Base-by-base conservation (phyloP, 352 stramenopile species). In the Pythium chondricola region DNA sequence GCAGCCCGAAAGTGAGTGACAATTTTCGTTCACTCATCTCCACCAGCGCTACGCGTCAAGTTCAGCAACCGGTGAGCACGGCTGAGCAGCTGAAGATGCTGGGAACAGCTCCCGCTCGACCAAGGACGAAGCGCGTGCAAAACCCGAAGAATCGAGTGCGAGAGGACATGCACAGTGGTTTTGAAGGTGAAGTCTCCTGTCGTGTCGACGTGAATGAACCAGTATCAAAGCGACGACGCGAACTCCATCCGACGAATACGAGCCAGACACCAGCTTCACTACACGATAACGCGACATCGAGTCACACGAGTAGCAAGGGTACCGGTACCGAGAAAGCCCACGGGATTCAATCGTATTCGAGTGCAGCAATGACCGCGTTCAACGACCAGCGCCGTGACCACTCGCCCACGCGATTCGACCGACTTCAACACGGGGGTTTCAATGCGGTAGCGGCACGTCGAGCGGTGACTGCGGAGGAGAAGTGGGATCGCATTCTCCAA, bases 1-100 rank as follows among this genome's bases (percentile, higher is more conserved):
- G 69, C 26, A 90, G 79, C 38, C 76, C 79, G 2, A 91, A 91
- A 52, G 74, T 91, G 22, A 88, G 76, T 53, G 79, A 91, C 35
- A 85, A 85, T 29, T 88, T 88, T 38, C 68, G 63, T 17, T 71
- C 79, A 13, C 52, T 88, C 6, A 55, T 74, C 10, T 64, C 67
- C 8, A 40, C 48, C 21, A 52, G 21, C 33, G 24, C 26, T n/a
- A n/a, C n/a, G n/a, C n/a, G n/a, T 43, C 30, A 32, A 6, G 43
- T 44, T 14, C 8, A n/a, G n/a, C n/a, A 20, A 6, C 9, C 29
- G 22, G 43, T 17, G 0, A 50, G 31, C 36, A 53, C 48, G n/a
- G 40, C 45, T 0, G 52, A 64, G 1, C 43, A 69, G 27, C 36
- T 88, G 21, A 84, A 78, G 43, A 56, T 60, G 16, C 73, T 80